Evolutionary conservation across 1,284 basidiomycete species (phyloP).

Genomic region (Stygiomarasmius scandens): DNA sequence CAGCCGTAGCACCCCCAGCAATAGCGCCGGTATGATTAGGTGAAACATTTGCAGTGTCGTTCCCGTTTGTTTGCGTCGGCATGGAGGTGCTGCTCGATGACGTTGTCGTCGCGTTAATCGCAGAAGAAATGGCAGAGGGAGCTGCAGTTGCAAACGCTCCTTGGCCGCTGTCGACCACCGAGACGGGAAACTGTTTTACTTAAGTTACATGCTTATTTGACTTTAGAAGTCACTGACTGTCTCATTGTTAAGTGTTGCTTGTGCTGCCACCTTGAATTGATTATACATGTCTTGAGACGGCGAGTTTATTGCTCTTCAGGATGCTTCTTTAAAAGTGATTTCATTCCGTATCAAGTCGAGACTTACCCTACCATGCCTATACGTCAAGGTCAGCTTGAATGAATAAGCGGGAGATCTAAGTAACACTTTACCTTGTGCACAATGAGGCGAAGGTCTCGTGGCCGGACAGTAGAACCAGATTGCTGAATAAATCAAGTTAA

Average conservation of each 20-base stretch:
- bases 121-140: background rate
- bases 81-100: too few species aligned
- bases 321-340: background rate
- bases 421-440: conserved; percentile 23
- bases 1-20: background rate
- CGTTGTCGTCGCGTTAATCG: too few species aligned
- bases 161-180: conserved; percentile 26
- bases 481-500: conserved; percentile 20
- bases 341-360: background rate
- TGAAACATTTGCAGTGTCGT: background rate
- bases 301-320: conserved; percentile 38
- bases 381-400: background rate
- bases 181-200: conserved; percentile 7
- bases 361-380: conserved; percentile 38
- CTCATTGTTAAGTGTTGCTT: conserved; percentile 24
- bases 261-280: conserved; percentile 29
- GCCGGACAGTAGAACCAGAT: conserved; percentile 35
- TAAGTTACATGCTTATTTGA: conserved; percentile 5
- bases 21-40: background rate
- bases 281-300: conserved; percentile 30
- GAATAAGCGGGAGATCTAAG: background rate
- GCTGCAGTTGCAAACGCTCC: conserved; percentile 31
- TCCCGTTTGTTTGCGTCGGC: too few species aligned
- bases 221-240: conserved; percentile 23
- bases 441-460: conserved; percentile 27